Evolutionary conservation across 176 grass and related monocot genomes (phyloP), one percentile per base, ranked within the genome.

Genomic region (Eleusine coracana): DNA sequence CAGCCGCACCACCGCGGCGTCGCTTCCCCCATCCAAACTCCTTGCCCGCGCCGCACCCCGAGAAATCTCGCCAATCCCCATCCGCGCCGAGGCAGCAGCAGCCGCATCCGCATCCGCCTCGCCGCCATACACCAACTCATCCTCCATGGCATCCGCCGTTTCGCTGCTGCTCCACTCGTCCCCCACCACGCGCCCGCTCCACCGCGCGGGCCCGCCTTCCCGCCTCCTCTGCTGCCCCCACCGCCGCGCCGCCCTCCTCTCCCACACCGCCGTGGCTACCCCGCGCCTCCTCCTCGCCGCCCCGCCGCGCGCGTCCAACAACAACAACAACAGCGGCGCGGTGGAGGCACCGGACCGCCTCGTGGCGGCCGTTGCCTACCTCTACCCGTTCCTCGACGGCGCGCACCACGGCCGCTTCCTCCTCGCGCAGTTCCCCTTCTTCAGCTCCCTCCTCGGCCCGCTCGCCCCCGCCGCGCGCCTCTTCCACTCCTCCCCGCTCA

Each of bases 311-410:
- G 71, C 86, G 49, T 81, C 87, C 86, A 79, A 87, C 64, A 50
- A 86, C 68, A 72, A 87, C 86, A 63, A 88, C 78, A 85, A 87
- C 80, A 92, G 92, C 88, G 90, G 74, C 56, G 80, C 86, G 16
- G 88, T 88, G 79, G 87, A 86, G 66, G 77, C 91, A 9, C 87
- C 91, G 0, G 92, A 95, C 84, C 93, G 92, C 54, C 80, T 93
- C 15, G 88, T 95, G 29, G 82, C 96, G 0, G 96, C 96, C 0
- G 93, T 77, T 0, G 94, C 93, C 46, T 99, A 96, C 87, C 80
- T 99, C 58, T 99, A 94, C 83, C 93, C 96, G n/a, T 99, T 99
- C 85, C 96, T 99, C 50, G 93, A 99, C 77, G 96, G 96, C 80
- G 88, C 63, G 23, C 88, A 86, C 84, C 88, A 87, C 69, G 88